A percentile compares a stretch with the other conserved stretches of the same genome.
phyloP scores from a whole-genome alignment of 345 rosid genomes.

The Camelina hispida region DNA sequence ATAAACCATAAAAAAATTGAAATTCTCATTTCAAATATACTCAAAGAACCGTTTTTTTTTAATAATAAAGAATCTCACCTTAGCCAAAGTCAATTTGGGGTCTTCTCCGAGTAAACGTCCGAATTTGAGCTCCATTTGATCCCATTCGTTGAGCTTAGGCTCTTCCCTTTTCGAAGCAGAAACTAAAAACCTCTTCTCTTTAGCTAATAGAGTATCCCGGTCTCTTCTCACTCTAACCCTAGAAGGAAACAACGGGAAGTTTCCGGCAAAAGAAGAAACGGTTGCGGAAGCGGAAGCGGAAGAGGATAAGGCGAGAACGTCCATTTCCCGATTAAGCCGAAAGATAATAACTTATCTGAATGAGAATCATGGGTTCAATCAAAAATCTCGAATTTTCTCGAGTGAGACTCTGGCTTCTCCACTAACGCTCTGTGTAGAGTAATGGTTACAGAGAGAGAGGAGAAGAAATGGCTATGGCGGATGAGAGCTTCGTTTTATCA shows the following conservation, averaged over 20 bases:
- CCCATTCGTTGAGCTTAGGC: conserved; percentile 67
- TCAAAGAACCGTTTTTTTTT: background rate
- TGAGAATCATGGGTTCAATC: conserved; percentile 40
- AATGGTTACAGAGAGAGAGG: conserved; percentile 13
- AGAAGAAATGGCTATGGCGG: conserved; percentile 41
- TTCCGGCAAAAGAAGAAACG: conserved; percentile 34
- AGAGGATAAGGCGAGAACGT: conserved; percentile 56
- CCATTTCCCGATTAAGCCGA: conserved; percentile 52
- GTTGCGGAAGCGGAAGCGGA: conserved; percentile 33
- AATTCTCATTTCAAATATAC: background rate
- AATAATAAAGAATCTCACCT: conserved; percentile 50
- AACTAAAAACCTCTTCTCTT: conserved; percentile 49
- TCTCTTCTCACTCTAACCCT: conserved; percentile 33
- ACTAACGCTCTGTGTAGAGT: conserved; percentile 15
- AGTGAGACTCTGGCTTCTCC: background rate
- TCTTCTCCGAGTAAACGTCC: conserved; percentile 89
- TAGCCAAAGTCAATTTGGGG: conserved; percentile 90
- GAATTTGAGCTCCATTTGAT: conserved; percentile 92
- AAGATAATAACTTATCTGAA: background rate
- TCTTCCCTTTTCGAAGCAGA: conserved; percentile 67
- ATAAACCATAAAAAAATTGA: background rate
- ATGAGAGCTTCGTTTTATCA: conserved; percentile 28
- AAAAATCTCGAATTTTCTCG: conserved; percentile 23
- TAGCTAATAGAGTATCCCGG: conserved; percentile 28
- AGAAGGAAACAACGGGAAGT: conserved; percentile 33